Conservation (phyloP, 768 basidiomycete genomes). For the Pleurotus pulmonarius region DNA sequence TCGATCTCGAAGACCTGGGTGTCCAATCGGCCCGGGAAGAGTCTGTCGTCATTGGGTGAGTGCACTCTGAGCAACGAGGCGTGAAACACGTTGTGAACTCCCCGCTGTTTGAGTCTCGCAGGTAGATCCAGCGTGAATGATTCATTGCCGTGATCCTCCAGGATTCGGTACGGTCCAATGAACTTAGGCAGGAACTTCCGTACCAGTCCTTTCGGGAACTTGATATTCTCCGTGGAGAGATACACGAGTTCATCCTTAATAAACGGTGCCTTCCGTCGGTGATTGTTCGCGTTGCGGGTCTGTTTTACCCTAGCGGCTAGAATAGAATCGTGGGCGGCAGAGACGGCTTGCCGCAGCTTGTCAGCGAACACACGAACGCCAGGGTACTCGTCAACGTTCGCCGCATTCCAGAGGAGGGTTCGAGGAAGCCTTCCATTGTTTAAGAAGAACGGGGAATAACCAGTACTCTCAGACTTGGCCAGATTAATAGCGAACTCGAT, state of each 20-base stretch:
- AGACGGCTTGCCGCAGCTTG: constrained; percentile 12
- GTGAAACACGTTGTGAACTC: no score
- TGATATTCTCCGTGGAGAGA: constrained; percentile 22
- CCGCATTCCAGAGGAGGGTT: no score
- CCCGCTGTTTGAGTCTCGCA: no score
- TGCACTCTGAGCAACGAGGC: no score
- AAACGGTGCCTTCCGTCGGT: background rate
- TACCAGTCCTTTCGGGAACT: constrained; percentile 17
- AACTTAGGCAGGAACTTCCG: constrained; percentile 29
- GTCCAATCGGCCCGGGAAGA: no score
- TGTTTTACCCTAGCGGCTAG: background rate
- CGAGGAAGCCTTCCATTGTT: no score
- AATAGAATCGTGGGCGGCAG: constrained; percentile 26
- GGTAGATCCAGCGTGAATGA: no score
- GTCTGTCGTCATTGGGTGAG: no score
- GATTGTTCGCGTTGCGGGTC: background rate
- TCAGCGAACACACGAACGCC: constrained; percentile 21
- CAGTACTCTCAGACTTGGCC: constrained; percentile 20
- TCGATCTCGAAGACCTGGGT: no score
- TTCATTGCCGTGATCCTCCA: background rate
- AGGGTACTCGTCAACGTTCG: constrained; percentile 3
- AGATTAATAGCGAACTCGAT: no score
- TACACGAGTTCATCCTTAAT: constrained; percentile 1
- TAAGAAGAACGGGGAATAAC: no score
- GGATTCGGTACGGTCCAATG: constrained; percentile 20